phyloP scores from a whole-genome alignment of 2,329 filamentous ascomycete genomes.

The Botrytis deweyae region DNA sequence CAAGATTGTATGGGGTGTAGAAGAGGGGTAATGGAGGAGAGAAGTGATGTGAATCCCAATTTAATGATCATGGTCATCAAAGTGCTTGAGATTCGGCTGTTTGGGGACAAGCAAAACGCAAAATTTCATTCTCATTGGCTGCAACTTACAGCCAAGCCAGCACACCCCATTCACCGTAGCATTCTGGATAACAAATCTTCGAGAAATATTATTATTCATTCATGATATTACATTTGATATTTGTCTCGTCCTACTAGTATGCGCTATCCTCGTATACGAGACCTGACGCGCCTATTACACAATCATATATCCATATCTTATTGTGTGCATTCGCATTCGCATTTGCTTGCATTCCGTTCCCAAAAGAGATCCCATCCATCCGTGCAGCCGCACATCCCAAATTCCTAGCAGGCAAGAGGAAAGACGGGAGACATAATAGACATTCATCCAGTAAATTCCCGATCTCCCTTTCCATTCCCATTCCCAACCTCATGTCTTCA shows the following conservation, averaged over 20 bases:
- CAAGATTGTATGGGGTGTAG: not conserved
- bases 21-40: not conserved
- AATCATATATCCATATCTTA: conserved; percentile 22
- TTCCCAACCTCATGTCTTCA: conserved; percentile 22
- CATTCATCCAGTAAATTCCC: not conserved
- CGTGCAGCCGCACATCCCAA: not conserved
- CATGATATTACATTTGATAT: conserved; percentile 33
- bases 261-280: not conserved
- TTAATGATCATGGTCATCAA: not conserved
- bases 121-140: not conserved
- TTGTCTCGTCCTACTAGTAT: not conserved
- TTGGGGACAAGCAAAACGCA: not conserved
- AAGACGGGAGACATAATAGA: conserved; percentile 1
- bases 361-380: conserved; percentile 12
- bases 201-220: conserved; percentile 21
- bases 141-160: not conserved
- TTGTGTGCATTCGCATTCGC: conserved; percentile 14
- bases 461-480: conserved; percentile 6
- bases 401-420: not conserved
- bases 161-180: not conserved
- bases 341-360: conserved; percentile 12
- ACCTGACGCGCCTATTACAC: conserved; percentile 12
- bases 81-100: not conserved
- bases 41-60: not conserved
- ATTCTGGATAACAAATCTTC: not conserved